phyloP scores from a whole-genome alignment of 2,329 filamentous ascomycete species.

The Penicillium vulpinum region DNA sequence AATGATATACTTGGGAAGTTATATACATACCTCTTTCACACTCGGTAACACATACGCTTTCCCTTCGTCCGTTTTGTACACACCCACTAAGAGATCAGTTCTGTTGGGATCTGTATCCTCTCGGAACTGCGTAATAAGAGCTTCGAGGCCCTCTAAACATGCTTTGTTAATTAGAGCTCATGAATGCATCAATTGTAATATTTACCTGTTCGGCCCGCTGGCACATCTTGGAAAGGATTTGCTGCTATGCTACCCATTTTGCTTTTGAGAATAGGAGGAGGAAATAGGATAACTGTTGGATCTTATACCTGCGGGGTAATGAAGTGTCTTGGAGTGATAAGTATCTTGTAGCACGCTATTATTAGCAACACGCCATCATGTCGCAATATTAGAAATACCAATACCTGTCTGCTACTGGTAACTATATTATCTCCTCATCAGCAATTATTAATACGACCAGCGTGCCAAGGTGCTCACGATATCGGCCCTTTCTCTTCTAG shows the following conservation, averaged over 20 bases:
- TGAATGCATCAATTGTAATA: background rate
- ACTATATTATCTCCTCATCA: background rate
- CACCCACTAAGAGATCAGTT: conserved; percentile 16
- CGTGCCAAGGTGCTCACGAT: background rate
- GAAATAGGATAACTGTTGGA: background rate
- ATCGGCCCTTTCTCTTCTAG: background rate
- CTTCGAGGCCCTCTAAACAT: conserved; percentile 7
- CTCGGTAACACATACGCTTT: conserved; percentile 13
- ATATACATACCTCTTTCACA: conserved; percentile 13
- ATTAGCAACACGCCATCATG: conserved; percentile 4
- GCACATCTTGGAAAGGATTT: conserved; percentile 14
- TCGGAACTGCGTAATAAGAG: conserved; percentile 1
- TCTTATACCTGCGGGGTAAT: background rate
- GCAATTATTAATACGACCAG: too few species aligned
- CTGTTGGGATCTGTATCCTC: conserved; percentile 11
- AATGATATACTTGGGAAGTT: background rate
- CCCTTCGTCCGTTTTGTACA: conserved; percentile 17
- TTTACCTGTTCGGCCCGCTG: conserved; percentile 9
- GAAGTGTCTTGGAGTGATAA: background rate
- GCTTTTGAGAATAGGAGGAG: background rate
- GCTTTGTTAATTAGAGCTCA: background rate
- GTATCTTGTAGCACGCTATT: background rate
- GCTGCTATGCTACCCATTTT: conserved; percentile 16
- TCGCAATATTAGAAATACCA: conserved; percentile 1
- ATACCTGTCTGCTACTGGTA: too few species aligned